phyloP scores from a whole-genome alignment of 306 rosid species.

The Abrus precatorius region DNA sequence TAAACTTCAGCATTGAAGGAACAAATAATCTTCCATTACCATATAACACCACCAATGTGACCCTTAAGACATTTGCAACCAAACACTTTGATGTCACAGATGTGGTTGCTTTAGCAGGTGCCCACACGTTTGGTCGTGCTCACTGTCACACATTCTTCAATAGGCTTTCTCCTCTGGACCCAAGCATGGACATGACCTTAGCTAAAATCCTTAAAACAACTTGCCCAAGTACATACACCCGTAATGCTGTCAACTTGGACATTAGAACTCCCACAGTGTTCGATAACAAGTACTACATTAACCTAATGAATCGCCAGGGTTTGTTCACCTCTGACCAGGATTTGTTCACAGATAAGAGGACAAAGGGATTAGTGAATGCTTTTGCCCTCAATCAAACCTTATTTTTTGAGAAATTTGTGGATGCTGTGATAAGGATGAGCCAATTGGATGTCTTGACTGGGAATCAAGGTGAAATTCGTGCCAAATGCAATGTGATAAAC shows the following conservation, averaged over 20 bases:
- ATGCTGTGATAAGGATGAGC: conserved; percentile 21
- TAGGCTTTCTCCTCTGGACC: conserved; percentile 17
- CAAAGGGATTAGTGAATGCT: background rate
- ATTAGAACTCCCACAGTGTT: conserved; percentile 1
- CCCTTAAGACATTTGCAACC: background rate
- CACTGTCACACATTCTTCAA: conserved; percentile 31
- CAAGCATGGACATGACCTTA: conserved; percentile 13
- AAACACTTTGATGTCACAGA: background rate
- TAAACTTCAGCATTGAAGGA: conserved; percentile 5
- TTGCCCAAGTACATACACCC: background rate
- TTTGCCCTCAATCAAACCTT: conserved; percentile 3
- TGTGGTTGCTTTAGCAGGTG: background rate
- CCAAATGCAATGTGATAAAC: conserved; percentile 8
- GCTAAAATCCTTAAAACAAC: background rate
- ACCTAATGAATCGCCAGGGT: conserved; percentile 8
- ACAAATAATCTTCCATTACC: conserved; percentile 18
- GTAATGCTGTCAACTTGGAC: background rate
- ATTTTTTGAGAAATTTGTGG: background rate
- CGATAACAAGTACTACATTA: conserved; percentile 16
- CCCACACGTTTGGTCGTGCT: conserved; percentile 27
- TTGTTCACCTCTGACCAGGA: conserved; percentile 17
- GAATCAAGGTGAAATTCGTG: conserved; percentile 26
- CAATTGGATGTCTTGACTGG: conserved; percentile 18
- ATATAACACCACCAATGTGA: background rate
- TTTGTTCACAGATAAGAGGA: conserved; percentile 7